These are phyloP conservation scores for Incumbomyces lentus DNA, from an alignment of 2,329 filamentous ascomycete species.

Conservation along the genomic window DNA sequence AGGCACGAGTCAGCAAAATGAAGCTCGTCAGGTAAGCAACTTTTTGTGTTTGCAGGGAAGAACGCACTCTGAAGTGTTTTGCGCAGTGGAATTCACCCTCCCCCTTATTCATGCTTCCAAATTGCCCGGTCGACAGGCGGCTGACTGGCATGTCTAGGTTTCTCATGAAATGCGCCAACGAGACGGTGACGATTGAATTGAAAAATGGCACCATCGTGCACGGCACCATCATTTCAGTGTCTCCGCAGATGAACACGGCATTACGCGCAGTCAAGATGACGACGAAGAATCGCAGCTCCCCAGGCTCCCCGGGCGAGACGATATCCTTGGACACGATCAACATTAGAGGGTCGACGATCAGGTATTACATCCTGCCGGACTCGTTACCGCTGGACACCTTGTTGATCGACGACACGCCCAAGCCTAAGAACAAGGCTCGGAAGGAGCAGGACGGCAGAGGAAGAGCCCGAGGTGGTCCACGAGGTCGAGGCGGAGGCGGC, in stretches of 20 bases:
- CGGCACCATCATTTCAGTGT: conserved; percentile 92
- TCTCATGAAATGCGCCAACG: conserved; percentile 98
- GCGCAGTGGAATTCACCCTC: neutral
- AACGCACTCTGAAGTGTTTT: conserved; percentile 3
- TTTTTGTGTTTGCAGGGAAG: neutral
- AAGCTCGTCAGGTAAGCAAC: conserved; percentile 83
- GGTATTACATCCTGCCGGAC: conserved; percentile 94
- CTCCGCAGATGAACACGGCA: conserved; percentile 96
- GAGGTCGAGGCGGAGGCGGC: conserved; percentile 34
- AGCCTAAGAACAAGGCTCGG: conserved; percentile 98
- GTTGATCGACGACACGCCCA: conserved; percentile 89
- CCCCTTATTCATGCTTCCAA: neutral
- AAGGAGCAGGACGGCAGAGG: conserved; percentile 58
- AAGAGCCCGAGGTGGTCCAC: conserved; percentile 35
- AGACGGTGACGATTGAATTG: conserved; percentile 95
- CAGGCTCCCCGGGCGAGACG: conserved; percentile 44
- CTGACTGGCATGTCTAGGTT: conserved; percentile 51
- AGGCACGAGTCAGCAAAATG: conserved; percentile 49
- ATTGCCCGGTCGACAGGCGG: neutral
- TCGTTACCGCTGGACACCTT: conserved; percentile 89
- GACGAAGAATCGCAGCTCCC: conserved; percentile 54
- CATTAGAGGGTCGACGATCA: conserved; percentile 88
- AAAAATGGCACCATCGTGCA: conserved; percentile 98
- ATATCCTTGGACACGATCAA: conserved; percentile 91
- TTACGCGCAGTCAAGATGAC: conserved; percentile 97